Percentiles rank a stretch among this genome's conserved stretches.
Conservation (phyloP, 257 asterid species). For the Petunia secreta region DNA sequence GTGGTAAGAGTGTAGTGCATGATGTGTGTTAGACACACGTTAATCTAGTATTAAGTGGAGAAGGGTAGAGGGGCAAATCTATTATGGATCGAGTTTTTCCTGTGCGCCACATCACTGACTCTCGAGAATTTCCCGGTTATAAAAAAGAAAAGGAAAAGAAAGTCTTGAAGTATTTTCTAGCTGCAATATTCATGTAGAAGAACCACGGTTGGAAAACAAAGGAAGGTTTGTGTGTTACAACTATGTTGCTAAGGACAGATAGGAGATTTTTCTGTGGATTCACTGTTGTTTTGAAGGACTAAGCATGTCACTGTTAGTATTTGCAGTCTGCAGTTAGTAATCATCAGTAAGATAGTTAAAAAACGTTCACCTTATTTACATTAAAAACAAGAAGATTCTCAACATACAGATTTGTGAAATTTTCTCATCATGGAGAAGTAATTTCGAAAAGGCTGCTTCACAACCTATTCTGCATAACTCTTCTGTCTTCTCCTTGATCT, state of each 20-base stretch:
- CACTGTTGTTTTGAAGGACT: not conserved
- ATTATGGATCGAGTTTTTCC: no score
- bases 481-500: slow-evolving; percentile 62
- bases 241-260: not conserved
- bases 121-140: no score
- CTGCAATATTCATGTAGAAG: not conserved
- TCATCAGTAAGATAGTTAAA: not conserved
- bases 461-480: slow-evolving; percentile 43
- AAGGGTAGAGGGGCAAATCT: no score
- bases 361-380: slow-evolving; percentile 19
- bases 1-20: no score
- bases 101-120: no score
- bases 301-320: not conserved
- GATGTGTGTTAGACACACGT: no score
- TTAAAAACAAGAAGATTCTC: slow-evolving; percentile 17
- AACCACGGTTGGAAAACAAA: not conserved
- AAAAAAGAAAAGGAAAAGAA: no score
- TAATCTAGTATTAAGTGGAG: no score
- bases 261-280: not conserved
- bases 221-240: not conserved
- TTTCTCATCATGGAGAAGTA: not conserved
- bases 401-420: not conserved
- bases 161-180: no score
- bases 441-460: not conserved
- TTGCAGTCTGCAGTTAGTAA: not conserved